Conservation (phyloP, 2,329 filamentous ascomycete genomes). For the Colletotrichum graminicola region DNA sequence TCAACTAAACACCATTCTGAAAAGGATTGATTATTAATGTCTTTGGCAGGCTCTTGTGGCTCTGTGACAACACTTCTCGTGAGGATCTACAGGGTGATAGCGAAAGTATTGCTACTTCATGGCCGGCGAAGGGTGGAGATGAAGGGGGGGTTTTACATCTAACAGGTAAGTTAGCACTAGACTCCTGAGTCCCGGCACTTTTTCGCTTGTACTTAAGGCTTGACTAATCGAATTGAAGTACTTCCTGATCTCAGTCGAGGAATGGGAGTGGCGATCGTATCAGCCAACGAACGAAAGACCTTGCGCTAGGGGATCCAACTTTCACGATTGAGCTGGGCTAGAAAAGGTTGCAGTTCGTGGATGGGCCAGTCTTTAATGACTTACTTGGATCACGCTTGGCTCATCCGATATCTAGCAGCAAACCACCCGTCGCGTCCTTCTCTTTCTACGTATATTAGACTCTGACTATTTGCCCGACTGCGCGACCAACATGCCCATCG, state of each 20-base stretch:
- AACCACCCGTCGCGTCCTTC: background rate
- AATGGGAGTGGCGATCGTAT: background rate
- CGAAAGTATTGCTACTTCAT: background rate
- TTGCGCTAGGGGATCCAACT: background rate
- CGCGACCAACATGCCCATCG: too few relatives aligned
- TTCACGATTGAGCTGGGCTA: background rate
- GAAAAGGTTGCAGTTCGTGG: background rate
- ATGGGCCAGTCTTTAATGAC: background rate
- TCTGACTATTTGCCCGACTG: too few relatives aligned
- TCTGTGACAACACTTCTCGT: background rate
- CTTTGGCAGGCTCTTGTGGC: background rate
- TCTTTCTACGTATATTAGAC: too few relatives aligned
- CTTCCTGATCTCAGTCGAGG: background rate
- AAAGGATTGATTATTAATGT: background rate
- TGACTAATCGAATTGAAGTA: background rate
- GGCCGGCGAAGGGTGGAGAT: background rate
- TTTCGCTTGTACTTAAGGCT: background rate
- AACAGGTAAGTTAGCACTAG: background rate
- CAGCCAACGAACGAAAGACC: background rate
- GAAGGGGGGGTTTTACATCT: background rate
- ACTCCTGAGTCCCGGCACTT: too few relatives aligned
- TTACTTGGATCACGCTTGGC: background rate
- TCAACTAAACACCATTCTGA: too few relatives aligned
- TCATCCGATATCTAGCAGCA: background rate
- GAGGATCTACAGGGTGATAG: background rate